These are phyloP conservation scores for Inga oerstediana DNA, from an alignment of 306 rosid species.

Conservation along the genomic window DNA sequence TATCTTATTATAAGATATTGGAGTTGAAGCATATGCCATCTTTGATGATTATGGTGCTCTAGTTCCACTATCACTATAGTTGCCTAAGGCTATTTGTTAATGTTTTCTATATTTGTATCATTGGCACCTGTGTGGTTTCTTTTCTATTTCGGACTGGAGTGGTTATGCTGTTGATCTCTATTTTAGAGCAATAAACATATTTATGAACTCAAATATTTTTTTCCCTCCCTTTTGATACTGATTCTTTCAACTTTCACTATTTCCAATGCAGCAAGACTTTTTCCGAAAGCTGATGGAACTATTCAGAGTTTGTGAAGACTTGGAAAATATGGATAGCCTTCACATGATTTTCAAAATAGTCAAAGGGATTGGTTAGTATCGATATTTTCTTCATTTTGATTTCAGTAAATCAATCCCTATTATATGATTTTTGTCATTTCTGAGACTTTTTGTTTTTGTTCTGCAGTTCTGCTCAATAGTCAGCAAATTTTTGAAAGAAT, in stretches of 20 bases:
- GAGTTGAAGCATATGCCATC: not conserved
- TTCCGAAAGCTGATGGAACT: conserved; percentile 76
- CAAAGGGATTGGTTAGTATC: conserved; percentile 87
- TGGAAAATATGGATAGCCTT: conserved; percentile 83
- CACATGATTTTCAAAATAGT: conserved; percentile 90
- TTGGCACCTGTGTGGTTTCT: not conserved
- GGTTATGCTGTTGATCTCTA: not conserved
- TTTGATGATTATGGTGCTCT: conserved; percentile 9
- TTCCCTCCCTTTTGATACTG: not conserved
- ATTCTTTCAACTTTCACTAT: conserved; percentile 6
- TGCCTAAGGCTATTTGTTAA: not conserved
- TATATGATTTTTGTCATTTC: conserved; percentile 24
- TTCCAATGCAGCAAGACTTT: conserved; percentile 78
- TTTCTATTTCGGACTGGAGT: not conserved
- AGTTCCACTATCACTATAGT: conserved; percentile 12
- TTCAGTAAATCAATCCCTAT: not conserved
- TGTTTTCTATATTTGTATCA: not conserved
- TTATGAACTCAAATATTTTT: conserved; percentile 8
- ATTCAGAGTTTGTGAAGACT: conserved; percentile 78
- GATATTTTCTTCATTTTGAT: conserved; percentile 31
- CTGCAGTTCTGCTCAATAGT: conserved; percentile 85
- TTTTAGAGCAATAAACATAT: not conserved
- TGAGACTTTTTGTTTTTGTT: conserved; percentile 25
- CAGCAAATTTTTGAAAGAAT: conserved; percentile 88
- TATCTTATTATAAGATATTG: not conserved